A percentile compares a stretch with the other conserved stretches of the same genome.
Evolutionary conservation across 441 rosid species (phyloP).

Genomic region (Syzygium syzygioides): DNA sequence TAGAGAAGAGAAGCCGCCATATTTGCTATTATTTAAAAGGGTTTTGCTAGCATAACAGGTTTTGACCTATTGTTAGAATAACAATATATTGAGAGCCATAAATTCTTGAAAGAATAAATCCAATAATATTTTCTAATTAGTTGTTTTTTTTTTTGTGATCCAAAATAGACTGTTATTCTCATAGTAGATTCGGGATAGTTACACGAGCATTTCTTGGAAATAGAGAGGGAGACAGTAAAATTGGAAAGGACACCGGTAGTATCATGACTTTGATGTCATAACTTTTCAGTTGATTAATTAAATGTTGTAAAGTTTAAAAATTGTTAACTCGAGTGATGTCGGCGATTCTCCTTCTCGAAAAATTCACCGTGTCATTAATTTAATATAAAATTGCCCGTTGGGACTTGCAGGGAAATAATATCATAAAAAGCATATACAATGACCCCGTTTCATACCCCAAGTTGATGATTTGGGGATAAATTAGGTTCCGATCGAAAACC

Average conservation of each 20-base stretch:
- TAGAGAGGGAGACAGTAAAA: neutral
- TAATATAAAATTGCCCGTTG: neutral
- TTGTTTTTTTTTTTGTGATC: no score
- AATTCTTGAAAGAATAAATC: no score
- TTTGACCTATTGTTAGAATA: no score
- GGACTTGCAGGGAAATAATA: accelerated
- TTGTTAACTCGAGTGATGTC: neutral
- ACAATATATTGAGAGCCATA: no score
- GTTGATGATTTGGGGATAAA: neutral
- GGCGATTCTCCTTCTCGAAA: accelerated
- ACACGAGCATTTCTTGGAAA: no score
- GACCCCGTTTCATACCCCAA: neutral
- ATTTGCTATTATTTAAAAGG: no score
- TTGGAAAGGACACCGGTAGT: accelerated
- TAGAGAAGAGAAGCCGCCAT: neutral
- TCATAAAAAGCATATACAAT: accelerated
- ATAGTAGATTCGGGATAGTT: no score
- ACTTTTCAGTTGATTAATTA: neutral
- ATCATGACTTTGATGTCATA: accelerated
- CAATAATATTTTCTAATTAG: no score
- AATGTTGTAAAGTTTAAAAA: neutral
- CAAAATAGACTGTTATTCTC: no score
- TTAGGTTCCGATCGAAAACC: neutral
- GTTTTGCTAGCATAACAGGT: no score
- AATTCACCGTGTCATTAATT: accelerated